Conservation (phyloP, 805 yeast species). For the Sporopachydermia lactativora region DNA sequence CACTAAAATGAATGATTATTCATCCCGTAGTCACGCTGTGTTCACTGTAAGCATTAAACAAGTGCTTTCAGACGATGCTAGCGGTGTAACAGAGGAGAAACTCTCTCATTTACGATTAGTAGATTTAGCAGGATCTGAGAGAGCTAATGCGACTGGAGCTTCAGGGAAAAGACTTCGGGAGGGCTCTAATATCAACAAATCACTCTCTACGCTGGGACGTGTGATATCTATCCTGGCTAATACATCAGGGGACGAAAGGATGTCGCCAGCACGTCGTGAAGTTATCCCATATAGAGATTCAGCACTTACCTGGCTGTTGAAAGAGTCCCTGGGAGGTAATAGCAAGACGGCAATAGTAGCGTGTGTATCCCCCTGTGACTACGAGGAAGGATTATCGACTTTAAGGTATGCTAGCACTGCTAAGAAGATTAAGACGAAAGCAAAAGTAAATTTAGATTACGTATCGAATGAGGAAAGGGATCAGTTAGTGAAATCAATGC, state of each 20-base stretch:
- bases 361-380: slow-evolving; percentile 68
- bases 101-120: slow-evolving; percentile 53
- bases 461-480: slow-evolving; percentile 24
- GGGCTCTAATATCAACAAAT: slow-evolving; percentile 65
- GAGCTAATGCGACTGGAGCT: slow-evolving; percentile 48
- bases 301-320: slow-evolving; percentile 55
- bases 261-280: slow-evolving; percentile 13
- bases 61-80: slow-evolving; percentile 24
- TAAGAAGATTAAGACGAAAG: slow-evolving; percentile 50
- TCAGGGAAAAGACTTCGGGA: slow-evolving; percentile 50
- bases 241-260: slow-evolving; percentile 8
- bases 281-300: slow-evolving; percentile 67
- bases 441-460: slow-evolving; percentile 34
- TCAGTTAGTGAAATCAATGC: slow-evolving; percentile 24
- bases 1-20: slow-evolving; percentile 56
- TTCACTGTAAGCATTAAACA: slow-evolving; percentile 50
- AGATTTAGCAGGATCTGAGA: slow-evolving; percentile 76
- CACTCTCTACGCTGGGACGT: slow-evolving; percentile 65
- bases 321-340: slow-evolving; percentile 70
- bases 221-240: slow-evolving; percentile 41
- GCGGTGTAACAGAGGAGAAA: slow-evolving; percentile 27
- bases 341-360: slow-evolving; percentile 85
- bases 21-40: slow-evolving; percentile 75
- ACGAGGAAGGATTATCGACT: slow-evolving; percentile 65
- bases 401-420: slow-evolving; percentile 69